A percentile compares a stretch with the other conserved stretches of the same genome.
Conservation (phyloP, 352 stramenopile genomes). For the Blastocystis sp. region DNA sequence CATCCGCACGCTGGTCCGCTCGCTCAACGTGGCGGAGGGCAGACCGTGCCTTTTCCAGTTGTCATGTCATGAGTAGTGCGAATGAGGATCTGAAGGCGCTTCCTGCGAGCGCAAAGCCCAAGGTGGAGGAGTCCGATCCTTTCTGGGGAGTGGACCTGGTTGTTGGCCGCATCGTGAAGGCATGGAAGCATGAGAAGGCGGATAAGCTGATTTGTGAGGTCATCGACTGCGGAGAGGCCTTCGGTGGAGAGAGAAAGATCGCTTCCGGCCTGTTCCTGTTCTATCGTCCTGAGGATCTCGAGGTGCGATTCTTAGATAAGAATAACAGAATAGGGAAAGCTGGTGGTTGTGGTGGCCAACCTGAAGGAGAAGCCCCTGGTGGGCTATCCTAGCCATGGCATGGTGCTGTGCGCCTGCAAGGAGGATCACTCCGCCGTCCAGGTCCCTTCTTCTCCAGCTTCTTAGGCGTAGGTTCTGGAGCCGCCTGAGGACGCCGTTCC, state of each 20-base stretch:
- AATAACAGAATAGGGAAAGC: constrained; percentile 47
- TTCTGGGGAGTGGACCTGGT: constrained; percentile 44
- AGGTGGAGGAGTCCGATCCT: constrained; percentile 33
- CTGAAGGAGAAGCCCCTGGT: constrained; percentile 55
- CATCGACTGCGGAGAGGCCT: constrained; percentile 43
- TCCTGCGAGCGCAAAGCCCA: not conserved
- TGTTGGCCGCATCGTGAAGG: constrained; percentile 62
- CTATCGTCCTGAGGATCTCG: constrained; percentile 38
- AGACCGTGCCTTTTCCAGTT: not conserved
- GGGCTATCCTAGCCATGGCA: constrained; percentile 60
- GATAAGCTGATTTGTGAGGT: constrained; percentile 67
- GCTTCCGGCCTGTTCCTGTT: constrained; percentile 29
- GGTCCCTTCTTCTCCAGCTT: not conserved
- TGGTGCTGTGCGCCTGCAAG: constrained; percentile 60
- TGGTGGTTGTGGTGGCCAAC: constrained; percentile 45
- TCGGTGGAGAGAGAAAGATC: constrained; percentile 42
- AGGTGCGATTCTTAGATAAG: constrained; percentile 24
- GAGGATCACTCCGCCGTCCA: constrained; percentile 45
- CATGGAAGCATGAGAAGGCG: constrained; percentile 51
- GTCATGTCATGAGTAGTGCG: not conserved
- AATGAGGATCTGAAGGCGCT: not conserved
- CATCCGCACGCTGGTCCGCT: constrained; percentile 34
- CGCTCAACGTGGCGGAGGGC: constrained; percentile 32
- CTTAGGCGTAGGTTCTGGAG: constrained; percentile 17
- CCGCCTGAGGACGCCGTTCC: constrained; percentile 24